Conservation (phyloP, 2,329 filamentous ascomycete genomes). For the Didymosphaeria variabile region DNA sequence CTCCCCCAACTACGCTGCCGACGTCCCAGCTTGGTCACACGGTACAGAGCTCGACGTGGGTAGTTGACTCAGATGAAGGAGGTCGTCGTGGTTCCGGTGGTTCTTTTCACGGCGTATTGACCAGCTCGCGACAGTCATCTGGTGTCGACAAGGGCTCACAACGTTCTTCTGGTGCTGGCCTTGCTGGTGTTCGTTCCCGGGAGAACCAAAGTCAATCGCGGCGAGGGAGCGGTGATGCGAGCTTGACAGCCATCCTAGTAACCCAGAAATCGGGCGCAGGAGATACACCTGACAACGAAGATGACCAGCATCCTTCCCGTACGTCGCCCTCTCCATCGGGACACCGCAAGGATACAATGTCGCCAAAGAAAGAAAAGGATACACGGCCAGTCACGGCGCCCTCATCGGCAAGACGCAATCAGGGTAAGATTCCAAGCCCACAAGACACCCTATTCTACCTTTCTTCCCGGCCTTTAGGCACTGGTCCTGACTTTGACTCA, state of each 20-base stretch:
- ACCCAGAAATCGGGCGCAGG: slow-evolving; percentile 46
- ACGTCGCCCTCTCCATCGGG: slow-evolving; percentile 26
- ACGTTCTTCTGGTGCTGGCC: slow-evolving; percentile 40
- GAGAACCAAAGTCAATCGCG: slow-evolving; percentile 48
- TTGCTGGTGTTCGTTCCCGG: slow-evolving; percentile 32
- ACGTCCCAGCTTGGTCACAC: slow-evolving; percentile 16
- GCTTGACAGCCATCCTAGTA: slow-evolving; percentile 50
- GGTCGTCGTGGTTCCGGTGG: slow-evolving; percentile 40
- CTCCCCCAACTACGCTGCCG: slow-evolving; percentile 20
- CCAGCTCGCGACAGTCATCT: slow-evolving; percentile 43
- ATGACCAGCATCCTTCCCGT: slow-evolving; percentile 22
- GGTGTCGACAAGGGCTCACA: slow-evolving; percentile 40
- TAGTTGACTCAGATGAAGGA: slow-evolving; percentile 25
- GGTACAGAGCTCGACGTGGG: slow-evolving; percentile 17
- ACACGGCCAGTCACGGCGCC: slow-evolving; percentile 47
- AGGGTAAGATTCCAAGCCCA: slow-evolving; percentile 40
- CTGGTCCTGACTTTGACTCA: slow-evolving; percentile 29
- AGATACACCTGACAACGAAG: slow-evolving; percentile 33
- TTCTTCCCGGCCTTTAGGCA: slow-evolving; percentile 22
- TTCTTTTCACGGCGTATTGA: slow-evolving; percentile 31
- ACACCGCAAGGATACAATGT: slow-evolving; percentile 42
- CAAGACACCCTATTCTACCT: slow-evolving; percentile 21
- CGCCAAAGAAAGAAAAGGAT: slow-evolving; percentile 39
- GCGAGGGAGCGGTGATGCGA: slow-evolving; percentile 51
- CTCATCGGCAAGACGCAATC: slow-evolving; percentile 43